Evolutionary conservation across 1,284 basidiomycete genomes (phyloP), one percentile per base, ranked within the genome.

Genomic region (Moesziomyces globuligerus): DNA sequence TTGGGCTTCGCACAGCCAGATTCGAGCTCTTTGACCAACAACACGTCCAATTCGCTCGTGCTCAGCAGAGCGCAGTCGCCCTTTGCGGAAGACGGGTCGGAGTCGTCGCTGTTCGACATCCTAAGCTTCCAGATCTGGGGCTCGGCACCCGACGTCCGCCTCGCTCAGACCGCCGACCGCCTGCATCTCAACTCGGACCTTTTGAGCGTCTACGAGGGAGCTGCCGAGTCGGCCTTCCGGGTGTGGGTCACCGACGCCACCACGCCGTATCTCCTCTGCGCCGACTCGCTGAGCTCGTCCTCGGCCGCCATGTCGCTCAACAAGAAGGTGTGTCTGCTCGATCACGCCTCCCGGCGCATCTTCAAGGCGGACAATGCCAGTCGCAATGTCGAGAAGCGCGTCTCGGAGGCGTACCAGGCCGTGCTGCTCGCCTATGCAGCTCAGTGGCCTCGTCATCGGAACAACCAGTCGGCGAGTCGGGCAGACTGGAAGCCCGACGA

Each of bases 81-180:
- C n/a, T 54, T 62, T 18, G 36, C 39, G 7, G 20, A 48, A 17
- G 44, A 42, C n/a, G 43, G 28, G 8, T 13, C 37, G 1, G 41
- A 43, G 7, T 20, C 55, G 5, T 58, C 55, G 23, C 42, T 57
- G 9, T 62, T 68, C 36, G 65, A 58, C 43, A 44, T 62, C 4
- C 57, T 67, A 41, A 57, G 64, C 43, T 60, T 67, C 41, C 56
- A 67, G 40, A 67, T 67, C 34, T 67, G 64, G 64, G 52, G 57
- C 17, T 36, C 54, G 3, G 59, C 65, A 8, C 58, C 65, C 26
- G 49, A 42, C 48, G 58, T 62, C 4, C 48, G 65, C 0, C 47
- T 68, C 8, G 54, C 53, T 7, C 53, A 61, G 3, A 58, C 34
- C 10, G 53, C 49, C 1, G 65, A 68, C 21, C 65, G 54, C 17